Percentiles rank a stretch among this genome's conserved stretches.
phyloP scores from a whole-genome alignment of 352 stramenopile species.

The Globisporangium polare region DNA sequence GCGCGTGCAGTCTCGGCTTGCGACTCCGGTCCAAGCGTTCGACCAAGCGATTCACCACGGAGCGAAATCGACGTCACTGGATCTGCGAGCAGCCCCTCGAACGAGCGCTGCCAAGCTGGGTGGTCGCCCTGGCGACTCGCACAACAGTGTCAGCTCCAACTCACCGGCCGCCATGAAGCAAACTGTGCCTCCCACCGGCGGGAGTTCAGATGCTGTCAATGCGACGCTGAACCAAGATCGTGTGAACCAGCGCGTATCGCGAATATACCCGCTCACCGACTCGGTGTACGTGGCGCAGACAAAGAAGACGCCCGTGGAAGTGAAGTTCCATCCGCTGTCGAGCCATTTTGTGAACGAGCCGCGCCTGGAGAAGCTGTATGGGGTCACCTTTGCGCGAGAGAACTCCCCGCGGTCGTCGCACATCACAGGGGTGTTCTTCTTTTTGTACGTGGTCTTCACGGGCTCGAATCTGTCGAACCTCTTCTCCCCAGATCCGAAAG shows the following conservation, averaged over 20 bases:
- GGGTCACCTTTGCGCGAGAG: conserved; percentile 77
- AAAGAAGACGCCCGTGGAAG: conserved; percentile 76
- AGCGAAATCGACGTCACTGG: background rate
- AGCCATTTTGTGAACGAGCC: conserved; percentile 69
- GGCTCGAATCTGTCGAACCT: conserved; percentile 70
- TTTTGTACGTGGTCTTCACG: conserved; percentile 73
- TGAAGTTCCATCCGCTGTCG: conserved; percentile 74
- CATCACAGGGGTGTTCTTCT: conserved; percentile 60
- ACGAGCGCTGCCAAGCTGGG: conserved; percentile 2
- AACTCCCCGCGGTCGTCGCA: conserved; percentile 63
- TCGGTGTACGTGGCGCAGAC: conserved; percentile 60
- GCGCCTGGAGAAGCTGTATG: conserved; percentile 72
- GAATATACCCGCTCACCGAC: conserved; percentile 72
- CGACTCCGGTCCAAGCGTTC: conserved; percentile 14
- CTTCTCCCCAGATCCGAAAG: conserved; percentile 47
- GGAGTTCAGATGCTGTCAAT: conserved; percentile 15
- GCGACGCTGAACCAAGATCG: conserved; percentile 54
- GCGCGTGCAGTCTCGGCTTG: conserved; percentile 12
- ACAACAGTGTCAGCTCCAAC: background rate
- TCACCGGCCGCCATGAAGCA: background rate
- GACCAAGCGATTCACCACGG: background rate
- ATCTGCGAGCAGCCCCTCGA: background rate
- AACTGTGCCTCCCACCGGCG: background rate
- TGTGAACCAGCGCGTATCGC: conserved; percentile 59
- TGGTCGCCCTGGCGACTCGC: conserved; percentile 7